Evolutionary conservation across 2,329 filamentous ascomycete species (phyloP), one percentile per base, ranked within the genome.

Genomic region (Celoporthe dispersa): DNA sequence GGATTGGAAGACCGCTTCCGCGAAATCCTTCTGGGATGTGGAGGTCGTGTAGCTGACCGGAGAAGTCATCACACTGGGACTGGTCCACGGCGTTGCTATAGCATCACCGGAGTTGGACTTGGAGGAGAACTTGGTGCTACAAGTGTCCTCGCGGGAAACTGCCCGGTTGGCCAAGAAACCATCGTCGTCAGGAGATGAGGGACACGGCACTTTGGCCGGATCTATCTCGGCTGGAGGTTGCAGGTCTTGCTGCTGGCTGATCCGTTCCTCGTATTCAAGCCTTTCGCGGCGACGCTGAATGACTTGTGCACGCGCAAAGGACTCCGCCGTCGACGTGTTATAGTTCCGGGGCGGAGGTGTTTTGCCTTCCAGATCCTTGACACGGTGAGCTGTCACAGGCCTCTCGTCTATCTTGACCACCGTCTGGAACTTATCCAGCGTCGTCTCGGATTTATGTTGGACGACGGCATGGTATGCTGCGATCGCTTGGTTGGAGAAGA

Each of bases 1-100:
- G 3, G 88, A 91, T 68, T 87, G 87, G 76, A 89, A 90, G 2
- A 85, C 85, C 11, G 83, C 81, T 7, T 85, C 84, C 3, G 83
- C 81, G 1, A 80, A 76, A n/a, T 79, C 80, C 71, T 82, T 82
- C 31, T 79, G 79, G 5, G 80, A 78, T 8, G 77, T 77, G 14
- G 76, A 71, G 59, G 80, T 80, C 66, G 79, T 70, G 2, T 81
- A 79, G 28, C 81, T 83, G 6, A 84, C 78, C 5, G 86, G 85
- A 71, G 85, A 87, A 5, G 82, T 80, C 1, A 83, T 78, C 67
- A 87, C 86, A 74, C 86, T 87, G 0, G 86, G 86, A 73, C 85
- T 88, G 1, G 86, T 88, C 35, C 87, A 75, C 0, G 87, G 86
- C 0, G 86, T 87, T 11, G 80, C 82, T 5, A 85, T 76, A 3